Conservation (phyloP, 208 protist genomes). For the Acanthamoeba royreba region DNA sequence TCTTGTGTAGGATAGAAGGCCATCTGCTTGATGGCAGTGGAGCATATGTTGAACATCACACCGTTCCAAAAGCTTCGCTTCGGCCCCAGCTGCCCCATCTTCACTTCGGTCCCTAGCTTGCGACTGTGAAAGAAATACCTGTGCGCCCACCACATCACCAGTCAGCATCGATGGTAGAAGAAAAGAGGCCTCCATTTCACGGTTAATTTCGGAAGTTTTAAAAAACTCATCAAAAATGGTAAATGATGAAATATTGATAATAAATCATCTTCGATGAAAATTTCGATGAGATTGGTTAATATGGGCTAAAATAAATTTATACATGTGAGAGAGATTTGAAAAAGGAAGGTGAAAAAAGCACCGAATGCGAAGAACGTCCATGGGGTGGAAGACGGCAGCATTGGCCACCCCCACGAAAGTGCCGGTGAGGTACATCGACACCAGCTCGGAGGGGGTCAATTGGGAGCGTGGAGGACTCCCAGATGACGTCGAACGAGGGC, state of each 20-base stretch:
- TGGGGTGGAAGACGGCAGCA: conserved; percentile 46
- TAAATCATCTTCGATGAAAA: background rate
- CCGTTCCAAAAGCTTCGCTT: conserved; percentile 36
- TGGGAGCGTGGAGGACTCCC: too few relatives aligned
- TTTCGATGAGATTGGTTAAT: background rate
- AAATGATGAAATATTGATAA: background rate
- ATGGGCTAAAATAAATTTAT: background rate
- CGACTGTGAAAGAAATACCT: conserved; percentile 4
- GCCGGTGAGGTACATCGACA: conserved; percentile 13
- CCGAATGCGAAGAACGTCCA: conserved; percentile 10
- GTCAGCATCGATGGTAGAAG: too few relatives aligned
- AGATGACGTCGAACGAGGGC: too few relatives aligned
- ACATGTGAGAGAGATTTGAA: background rate
- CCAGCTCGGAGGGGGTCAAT: background rate
- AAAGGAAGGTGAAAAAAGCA: background rate
- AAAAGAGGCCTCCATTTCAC: too few relatives aligned
- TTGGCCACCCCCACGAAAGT: conserved; percentile 39
- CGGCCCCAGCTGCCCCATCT: background rate
- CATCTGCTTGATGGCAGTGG: conserved; percentile 46
- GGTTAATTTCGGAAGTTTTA: too few relatives aligned
- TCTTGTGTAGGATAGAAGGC: conserved; percentile 43
- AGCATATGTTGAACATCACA: conserved; percentile 8
- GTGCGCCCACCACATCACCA: too few relatives aligned
- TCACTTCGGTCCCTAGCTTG: background rate
- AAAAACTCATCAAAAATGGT: background rate